Percentiles rank a stretch among this genome's conserved stretches.
These are phyloP conservation scores for Actinomucor elegans DNA, from an alignment of 371 early-diverging fungal species.

Conservation along the genomic window DNA sequence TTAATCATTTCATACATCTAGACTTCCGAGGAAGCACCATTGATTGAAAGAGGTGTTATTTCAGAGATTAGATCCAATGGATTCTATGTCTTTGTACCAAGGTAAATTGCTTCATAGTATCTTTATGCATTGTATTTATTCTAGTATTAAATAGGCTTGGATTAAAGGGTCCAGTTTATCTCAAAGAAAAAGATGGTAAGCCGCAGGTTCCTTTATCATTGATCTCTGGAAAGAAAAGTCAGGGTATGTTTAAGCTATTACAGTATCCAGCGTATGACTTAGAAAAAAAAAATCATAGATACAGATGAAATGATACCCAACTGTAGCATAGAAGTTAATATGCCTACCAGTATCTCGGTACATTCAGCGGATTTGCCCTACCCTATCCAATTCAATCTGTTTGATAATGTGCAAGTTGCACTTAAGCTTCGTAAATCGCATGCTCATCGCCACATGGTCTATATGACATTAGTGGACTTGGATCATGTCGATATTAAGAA, in stretches of 20 bases:
- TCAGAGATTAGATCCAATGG: constrained; percentile 76
- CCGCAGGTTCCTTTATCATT: constrained; percentile 59
- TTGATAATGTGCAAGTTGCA: constrained; percentile 62
- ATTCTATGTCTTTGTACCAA: constrained; percentile 72
- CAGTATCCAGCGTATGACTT: too few species aligned
- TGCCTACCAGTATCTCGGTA: constrained; percentile 24
- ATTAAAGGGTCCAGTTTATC: constrained; percentile 68
- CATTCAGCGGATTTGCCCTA: constrained; percentile 27
- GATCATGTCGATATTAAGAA: constrained; percentile 21
- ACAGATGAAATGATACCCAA: constrained; percentile 35
- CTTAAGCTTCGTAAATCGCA: constrained; percentile 58
- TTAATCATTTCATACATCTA: too few species aligned
- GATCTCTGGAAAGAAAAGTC: constrained; percentile 46
- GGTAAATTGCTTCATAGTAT: constrained; percentile 17
- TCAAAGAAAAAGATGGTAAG: constrained; percentile 58
- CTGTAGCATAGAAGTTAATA: constrained; percentile 18
- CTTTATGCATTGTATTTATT: neutral
- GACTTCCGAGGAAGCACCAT: constrained; percentile 28
- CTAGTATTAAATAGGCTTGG: constrained; percentile 43
- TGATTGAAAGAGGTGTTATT: constrained; percentile 68
- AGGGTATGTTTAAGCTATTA: too few species aligned
- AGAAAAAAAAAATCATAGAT: neutral
- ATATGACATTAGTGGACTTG: constrained; percentile 58
- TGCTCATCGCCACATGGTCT: constrained; percentile 62
- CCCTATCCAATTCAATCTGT: constrained; percentile 50